A percentile compares a stretch with the other conserved stretches of the same genome.
These are phyloP conservation scores for Cercis canadensis DNA, from an alignment of 306 rosid species.

Conservation along the genomic window DNA sequence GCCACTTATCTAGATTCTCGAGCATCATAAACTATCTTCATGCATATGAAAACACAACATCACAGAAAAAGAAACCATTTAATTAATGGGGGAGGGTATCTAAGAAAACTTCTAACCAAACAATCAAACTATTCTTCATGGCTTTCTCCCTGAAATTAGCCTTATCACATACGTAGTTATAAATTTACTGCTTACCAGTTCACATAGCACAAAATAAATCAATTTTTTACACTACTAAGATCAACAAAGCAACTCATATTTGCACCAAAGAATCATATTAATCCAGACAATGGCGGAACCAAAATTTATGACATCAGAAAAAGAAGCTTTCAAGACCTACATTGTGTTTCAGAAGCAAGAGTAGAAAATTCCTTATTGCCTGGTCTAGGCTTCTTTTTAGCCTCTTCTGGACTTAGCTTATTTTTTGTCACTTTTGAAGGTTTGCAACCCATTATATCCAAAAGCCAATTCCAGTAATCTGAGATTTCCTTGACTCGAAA, in stretches of 20 bases:
- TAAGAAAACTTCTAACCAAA: too few species aligned
- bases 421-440: conserved; percentile 24
- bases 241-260: background rate
- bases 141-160: too few species aligned
- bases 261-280: background rate
- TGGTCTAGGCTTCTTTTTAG: background rate
- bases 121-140: too few species aligned
- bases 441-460: conserved; percentile 34
- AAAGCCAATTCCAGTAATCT: background rate
- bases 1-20: too few species aligned
- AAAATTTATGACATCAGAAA: background rate
- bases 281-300: background rate
- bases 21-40: too few species aligned
- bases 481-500: background rate
- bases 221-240: background rate
- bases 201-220: conserved; percentile 1
- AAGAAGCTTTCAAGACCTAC: conserved; percentile 32
- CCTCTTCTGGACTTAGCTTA: background rate
- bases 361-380: conserved; percentile 28
- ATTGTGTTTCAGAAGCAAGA: conserved; percentile 46
- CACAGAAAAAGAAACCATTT: too few species aligned
- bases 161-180: too few species aligned
- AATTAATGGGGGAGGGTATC: background rate
- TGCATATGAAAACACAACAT: too few species aligned
- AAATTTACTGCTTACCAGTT: too few species aligned